These are phyloP conservation scores for Poronia punctata DNA, from an alignment of 495 filamentous ascomycete species.

Conservation along the genomic window DNA sequence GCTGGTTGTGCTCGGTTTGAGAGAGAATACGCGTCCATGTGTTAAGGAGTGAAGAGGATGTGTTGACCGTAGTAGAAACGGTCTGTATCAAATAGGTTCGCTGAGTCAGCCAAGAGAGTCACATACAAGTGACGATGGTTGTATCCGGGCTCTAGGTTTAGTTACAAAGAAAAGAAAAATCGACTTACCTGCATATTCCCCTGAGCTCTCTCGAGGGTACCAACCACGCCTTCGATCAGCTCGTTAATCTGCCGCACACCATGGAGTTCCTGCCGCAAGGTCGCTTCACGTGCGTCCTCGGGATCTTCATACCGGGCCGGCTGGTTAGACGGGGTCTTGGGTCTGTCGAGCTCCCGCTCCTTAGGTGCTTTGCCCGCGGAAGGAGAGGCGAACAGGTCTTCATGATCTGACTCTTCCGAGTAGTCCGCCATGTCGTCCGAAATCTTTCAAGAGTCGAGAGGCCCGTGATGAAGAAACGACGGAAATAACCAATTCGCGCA, in stretches of 20 bases:
- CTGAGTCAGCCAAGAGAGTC: conserved; percentile 1
- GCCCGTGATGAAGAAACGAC: no score
- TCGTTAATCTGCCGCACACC: conserved; percentile 78
- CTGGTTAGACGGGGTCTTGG: conserved; percentile 44
- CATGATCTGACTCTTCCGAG: conserved; percentile 55
- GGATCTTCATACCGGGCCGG: conserved; percentile 49
- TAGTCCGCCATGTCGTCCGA: conserved; percentile 44
- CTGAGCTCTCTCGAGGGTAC: conserved; percentile 71
- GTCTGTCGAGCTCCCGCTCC: conserved; percentile 15
- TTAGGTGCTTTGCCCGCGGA: conserved; percentile 30
- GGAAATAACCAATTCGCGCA: no score
- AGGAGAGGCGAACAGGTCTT: conserved; percentile 69
- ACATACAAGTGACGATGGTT: no score
- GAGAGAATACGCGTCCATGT: conserved; percentile 94
- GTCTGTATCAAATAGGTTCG: conserved; percentile 43
- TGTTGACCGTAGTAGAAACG: conserved; percentile 75
- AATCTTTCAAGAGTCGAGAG: no score
- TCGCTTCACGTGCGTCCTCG: conserved; percentile 64
- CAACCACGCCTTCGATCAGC: conserved; percentile 76
- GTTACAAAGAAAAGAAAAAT: conserved; percentile 5
- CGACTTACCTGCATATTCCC: conserved; percentile 78
- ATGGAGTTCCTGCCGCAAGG: conserved; percentile 69
- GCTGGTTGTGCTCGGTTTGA: conserved; percentile 95
- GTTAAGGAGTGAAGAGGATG: conserved; percentile 87
- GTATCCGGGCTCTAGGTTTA: no score